Evolutionary conservation across 1,284 basidiomycete genomes (phyloP), one percentile per base, ranked within the genome.

Genomic region (Rhizopogon parksii): DNA sequence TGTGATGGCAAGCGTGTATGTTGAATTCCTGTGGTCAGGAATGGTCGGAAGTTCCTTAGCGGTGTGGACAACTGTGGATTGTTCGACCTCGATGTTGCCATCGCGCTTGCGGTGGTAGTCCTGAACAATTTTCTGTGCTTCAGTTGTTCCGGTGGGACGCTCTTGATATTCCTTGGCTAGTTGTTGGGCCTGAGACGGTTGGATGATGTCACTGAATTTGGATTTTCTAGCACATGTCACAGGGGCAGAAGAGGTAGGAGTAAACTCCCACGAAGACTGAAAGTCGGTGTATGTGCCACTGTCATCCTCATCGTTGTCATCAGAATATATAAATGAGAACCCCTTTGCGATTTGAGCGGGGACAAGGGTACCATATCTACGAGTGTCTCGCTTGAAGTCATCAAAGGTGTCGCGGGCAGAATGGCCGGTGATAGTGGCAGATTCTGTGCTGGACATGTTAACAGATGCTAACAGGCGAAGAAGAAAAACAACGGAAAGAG

Each of bases 311-410:
- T 46, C 37, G 7, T 51, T 40, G 40, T 49, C 32, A 51, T 55
- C 48, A 32, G 39, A 35, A 21, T 46, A 49, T 35, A 53, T 43
- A 9, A 54, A 30, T 35, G 49, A 45, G 25, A 52, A 3, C 5
- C 32, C 27, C 27, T 50, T 51, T 40, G 49, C 46, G 14, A 36
- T 35, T 8, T 62, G 52, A 6, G 36, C 21, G 32, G 54, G 40
- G 34, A 65, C 60, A 35, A 65, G 51, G 7, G 40, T 19, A 3
- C 55, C 66, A 34, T 65, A 65, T 37, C 66, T 64, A 39, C 66
- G 64, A 48, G 59, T 64, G 15, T 68, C 60, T 19, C 40, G 47
- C 19, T 42, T 50, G 27, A 17, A 15, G 24, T 30, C 45, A 11
- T 36, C 49, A 34, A 46, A 30, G 14, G 39, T 25, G 36, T 27